Base-by-base conservation (phyloP, 805 yeast genomes). In the Kodamaea sagamina region DNA sequence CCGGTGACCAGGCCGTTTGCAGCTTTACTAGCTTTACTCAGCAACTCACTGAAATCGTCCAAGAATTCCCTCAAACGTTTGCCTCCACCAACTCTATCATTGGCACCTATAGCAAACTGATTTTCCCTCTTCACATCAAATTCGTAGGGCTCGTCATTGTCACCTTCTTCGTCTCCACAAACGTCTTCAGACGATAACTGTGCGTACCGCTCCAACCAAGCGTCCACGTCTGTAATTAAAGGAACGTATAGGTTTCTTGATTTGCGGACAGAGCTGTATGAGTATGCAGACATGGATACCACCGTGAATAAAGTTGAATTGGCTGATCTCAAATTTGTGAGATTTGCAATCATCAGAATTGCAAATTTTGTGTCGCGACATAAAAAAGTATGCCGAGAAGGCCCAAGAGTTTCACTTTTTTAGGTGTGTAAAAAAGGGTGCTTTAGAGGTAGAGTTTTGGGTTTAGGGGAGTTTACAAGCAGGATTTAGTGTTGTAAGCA, bases 161-260 rank as follows among this genome's bases (percentile, higher is more conserved):
- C 38, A 21, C 24, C 26, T 9, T 19, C 37, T 4, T 35, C 27
- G 11, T 6, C 6, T 22, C 2, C 17, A 21, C 4, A n/a, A n/a
- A 21, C 11, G 16, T 22, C 11, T 19, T 10, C 11, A 10, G 34
- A 6, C 6, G 34, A 29, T 8, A 21, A 21, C 34, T 11, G 34
- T 5, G 34, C 11, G 19, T 21, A 35, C 17, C 26, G 25, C 6
- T 24, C 27, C 19, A 35, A 35, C 38, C 38, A 35, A 6, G 10
- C 26, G 26, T 35, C 38, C n/a, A 35, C 38, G 11, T 35, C 38
- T 7, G 16, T 24, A 21, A 35, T 35, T 24, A 35, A 35, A 12
- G 28, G 25, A 13, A 21, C 38, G 5, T 21, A 35, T 17, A 35
- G 22, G 15, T 6, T 6, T 11, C 28, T 22, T 13, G 28, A 35